Evolutionary conservation across 805 yeast species (phyloP), one percentile per base, ranked within the genome.

Genomic region (Spathaspora arborariae): DNA sequence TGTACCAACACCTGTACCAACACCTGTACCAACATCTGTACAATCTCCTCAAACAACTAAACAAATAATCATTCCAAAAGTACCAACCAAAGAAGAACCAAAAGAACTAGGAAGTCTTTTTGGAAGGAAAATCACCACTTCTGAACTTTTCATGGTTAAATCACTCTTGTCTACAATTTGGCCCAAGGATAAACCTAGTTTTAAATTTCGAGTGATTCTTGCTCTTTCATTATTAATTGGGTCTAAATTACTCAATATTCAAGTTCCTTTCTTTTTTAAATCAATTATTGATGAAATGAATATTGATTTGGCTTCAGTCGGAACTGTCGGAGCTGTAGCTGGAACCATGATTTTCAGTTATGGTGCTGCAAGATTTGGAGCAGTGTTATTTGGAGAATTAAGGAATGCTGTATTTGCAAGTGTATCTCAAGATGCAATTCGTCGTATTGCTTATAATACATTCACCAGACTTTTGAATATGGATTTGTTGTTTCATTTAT

Each of bases 371-470:
- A 74, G 99, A 49, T 89, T 94, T 59, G 97, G 98, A 24, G 85
- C 98, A 3, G 96, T 92, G 2, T 66, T 94, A 13, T 88, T 94
- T 66, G 98, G 98, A 26, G 99, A 94, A 63, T 72, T 94, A 51
- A 74, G 98, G 56, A 94, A 94, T 62, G 99, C 99, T 0, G 82
- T 94, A 4, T 94, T 94, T 71, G 97, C 98, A 0, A 80, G 85
- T 20, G 99, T 94, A 24, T 96, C 97, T 10, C 99, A 94, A 64
- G 81, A 83, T 56, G 97, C 99, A 20, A 92, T 94, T 56, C 81
- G 89, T 62, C 78, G 84, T 45, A 97, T 94, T 30, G 96, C 98
- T 1, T 73, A 82, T 42, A 88, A 86, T 59, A 90, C 97, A 0
- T 94, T 92, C 64, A 75, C 72, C 39, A 98, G 92, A 63, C 70